Percentiles rank a stretch among this genome's conserved stretches.
These are phyloP conservation scores for Saccharomyces hybrid DNA, from an alignment of 1,139 yeast species.

Conservation along the genomic window DNA sequence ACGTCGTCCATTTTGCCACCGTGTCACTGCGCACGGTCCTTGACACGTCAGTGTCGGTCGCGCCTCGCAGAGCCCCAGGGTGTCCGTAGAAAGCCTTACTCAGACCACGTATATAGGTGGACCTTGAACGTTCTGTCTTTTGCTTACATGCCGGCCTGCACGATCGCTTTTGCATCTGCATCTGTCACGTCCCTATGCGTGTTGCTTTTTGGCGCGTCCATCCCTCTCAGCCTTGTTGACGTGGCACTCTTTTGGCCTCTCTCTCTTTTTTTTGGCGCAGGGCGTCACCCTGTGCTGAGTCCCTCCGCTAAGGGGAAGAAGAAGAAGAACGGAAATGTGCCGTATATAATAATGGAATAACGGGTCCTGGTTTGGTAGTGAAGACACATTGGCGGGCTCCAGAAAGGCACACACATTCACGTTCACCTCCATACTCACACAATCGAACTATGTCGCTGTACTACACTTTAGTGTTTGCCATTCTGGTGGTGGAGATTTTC, in stretches of 20 bases:
- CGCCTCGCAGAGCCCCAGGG: neutral
- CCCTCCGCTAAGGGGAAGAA: neutral
- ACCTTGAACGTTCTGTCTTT: no score
- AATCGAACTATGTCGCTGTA: conserved; percentile 23
- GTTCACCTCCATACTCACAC: neutral
- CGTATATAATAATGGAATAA: neutral
- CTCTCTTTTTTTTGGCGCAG: neutral
- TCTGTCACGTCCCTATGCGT: no score
- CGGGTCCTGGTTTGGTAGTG: neutral
- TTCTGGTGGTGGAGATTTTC: conserved; percentile 72
- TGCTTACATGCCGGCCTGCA: no score
- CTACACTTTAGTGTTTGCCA: conserved; percentile 48
- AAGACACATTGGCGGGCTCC: neutral
- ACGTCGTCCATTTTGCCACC: conserved; percentile 1
- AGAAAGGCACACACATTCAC: neutral
- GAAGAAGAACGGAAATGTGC: neutral
- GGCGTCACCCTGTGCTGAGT: neutral
- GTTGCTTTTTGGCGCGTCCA: neutral
- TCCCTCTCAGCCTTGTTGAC: neutral
- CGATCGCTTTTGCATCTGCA: no score
- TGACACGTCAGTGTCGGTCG: neutral
- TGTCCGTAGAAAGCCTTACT: no score
- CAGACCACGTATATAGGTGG: no score
- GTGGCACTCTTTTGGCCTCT: neutral
- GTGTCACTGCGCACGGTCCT: neutral